Conservation (phyloP, 495 filamentous ascomycete species). For the Geoglossum glabrum region DNA sequence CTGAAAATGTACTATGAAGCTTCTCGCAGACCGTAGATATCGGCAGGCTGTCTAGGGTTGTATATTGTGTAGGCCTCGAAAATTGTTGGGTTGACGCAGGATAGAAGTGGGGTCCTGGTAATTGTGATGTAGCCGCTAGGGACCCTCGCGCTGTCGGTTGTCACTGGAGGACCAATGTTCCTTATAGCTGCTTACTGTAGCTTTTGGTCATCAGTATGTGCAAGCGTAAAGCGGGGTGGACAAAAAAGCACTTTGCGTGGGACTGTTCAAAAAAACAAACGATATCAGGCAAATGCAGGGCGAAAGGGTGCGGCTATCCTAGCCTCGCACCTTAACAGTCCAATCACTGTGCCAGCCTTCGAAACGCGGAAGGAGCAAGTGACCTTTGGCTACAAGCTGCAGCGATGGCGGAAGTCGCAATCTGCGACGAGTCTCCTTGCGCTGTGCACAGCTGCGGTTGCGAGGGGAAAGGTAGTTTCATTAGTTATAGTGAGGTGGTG, state of each 20-base stretch:
- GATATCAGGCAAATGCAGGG: constrained; percentile 1
- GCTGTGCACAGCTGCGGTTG: too few relatives aligned
- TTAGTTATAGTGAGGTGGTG: background rate
- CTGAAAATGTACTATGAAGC: background rate
- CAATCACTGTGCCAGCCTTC: background rate
- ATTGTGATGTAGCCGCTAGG: background rate
- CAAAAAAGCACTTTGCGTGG: background rate
- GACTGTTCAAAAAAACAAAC: background rate
- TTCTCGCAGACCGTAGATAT: background rate
- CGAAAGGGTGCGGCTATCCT: background rate
- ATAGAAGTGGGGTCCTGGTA: background rate
- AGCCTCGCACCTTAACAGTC: background rate
- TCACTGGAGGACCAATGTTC: background rate
- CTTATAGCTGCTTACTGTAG: background rate
- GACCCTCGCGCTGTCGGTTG: background rate
- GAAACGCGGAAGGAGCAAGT: too few relatives aligned
- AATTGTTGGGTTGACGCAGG: background rate
- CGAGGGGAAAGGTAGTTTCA: background rate
- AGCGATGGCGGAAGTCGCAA: too few relatives aligned
- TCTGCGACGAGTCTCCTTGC: too few relatives aligned
- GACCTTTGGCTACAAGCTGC: too few relatives aligned
- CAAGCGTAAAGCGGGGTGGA: background rate
- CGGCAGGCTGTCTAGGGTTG: constrained; percentile 8
- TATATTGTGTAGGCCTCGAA: constrained; percentile 2
- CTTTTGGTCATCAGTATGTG: background rate